Base-by-base conservation (phyloP, 139 green algal species). In the Chlorella vulgaris region DNA sequence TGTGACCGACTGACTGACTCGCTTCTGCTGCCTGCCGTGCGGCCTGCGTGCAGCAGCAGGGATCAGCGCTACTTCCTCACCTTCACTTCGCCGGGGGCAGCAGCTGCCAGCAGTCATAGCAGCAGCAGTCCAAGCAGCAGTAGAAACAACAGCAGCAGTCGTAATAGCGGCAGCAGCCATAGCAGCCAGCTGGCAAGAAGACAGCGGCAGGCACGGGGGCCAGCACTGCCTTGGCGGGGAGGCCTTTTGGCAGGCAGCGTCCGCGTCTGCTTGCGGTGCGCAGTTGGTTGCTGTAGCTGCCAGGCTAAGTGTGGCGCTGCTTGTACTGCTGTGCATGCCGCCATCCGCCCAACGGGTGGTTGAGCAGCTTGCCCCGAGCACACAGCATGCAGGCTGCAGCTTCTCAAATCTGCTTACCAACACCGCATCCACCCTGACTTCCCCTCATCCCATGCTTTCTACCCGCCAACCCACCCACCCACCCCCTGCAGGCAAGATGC, bases 41-140 rank as follows among this genome's bases (percentile, higher is more conserved):
- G 53, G n/a, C 28, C 28, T 69, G 19, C 73, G 19, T 82, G 75
- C 50, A n/a, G 7, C 33, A 42, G 36, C 74, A 81, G 75, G 31
- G 60, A 81, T 13, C 60, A 81, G 7, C 39, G 61, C 5, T 81
- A 81, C 60, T 71, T 81, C 43, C 39, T 81, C 3, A 73, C 75
- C 28, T 81, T 62, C 40, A 81, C 36, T 1, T 38, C 75, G 4
- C 75, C 75, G 2, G 60, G 75, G 13, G 47, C 53, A 36, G 33
- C n/a, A 13, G 0, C 7, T n/a, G 42, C 22, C 61, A 39, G 62
- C 76, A 29, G 22, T 7, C 2, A 19, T 29, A 33, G 29, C 62
- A 73, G 39, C 24, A 38, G 28, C 24, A 39, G 36, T 53, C 7
- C 0, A 33, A 74, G 67, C 40, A 74, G 29, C 42, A 63, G 62